phyloP scores from a whole-genome alignment of 2,329 filamentous ascomycete species.

The Lecanosticta acicola region DNA sequence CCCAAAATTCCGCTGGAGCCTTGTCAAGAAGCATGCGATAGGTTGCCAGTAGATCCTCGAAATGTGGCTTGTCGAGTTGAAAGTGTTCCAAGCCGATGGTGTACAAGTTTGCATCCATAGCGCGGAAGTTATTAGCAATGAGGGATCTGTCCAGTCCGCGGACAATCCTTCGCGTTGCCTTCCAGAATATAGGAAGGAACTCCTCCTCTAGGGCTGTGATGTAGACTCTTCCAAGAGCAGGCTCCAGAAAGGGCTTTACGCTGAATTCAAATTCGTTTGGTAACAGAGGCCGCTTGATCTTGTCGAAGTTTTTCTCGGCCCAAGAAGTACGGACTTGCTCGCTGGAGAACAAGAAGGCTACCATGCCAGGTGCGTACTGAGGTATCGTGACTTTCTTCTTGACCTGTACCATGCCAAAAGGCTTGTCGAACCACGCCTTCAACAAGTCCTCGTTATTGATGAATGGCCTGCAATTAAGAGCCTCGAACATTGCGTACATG shows the following conservation, averaged over 20 bases:
- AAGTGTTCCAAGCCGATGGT: conserved; percentile 61
- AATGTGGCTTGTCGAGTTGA: conserved; percentile 44
- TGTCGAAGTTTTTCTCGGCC: conserved; percentile 64
- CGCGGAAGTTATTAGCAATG: conserved; percentile 71
- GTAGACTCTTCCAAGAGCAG: conserved; percentile 59
- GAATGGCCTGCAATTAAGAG: conserved; percentile 76
- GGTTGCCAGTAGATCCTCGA: conserved; percentile 64
- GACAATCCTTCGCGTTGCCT: conserved; percentile 68
- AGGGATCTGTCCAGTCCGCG: conserved; percentile 65
- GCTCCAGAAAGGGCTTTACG: conserved; percentile 65
- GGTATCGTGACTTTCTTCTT: conserved; percentile 73
- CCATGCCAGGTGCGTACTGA: conserved; percentile 73
- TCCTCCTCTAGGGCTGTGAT: conserved; percentile 47
- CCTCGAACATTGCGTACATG: conserved; percentile 79
- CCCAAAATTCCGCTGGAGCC: conserved; percentile 78
- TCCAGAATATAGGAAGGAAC: conserved; percentile 71
- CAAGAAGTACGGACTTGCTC: conserved; percentile 60
- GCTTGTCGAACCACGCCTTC: conserved; percentile 64
- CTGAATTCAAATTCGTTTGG: conserved; percentile 81
- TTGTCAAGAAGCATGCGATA: conserved; percentile 68
- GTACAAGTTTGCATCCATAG: conserved; percentile 66
- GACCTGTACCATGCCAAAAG: conserved; percentile 73
- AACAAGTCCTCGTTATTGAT: conserved; percentile 54
- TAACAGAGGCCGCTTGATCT: conserved; percentile 58
- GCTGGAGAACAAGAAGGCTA: conserved; percentile 73